Evolutionary conservation across 805 yeast genomes (phyloP).

Genomic region (Starmera dryadoides): DNA sequence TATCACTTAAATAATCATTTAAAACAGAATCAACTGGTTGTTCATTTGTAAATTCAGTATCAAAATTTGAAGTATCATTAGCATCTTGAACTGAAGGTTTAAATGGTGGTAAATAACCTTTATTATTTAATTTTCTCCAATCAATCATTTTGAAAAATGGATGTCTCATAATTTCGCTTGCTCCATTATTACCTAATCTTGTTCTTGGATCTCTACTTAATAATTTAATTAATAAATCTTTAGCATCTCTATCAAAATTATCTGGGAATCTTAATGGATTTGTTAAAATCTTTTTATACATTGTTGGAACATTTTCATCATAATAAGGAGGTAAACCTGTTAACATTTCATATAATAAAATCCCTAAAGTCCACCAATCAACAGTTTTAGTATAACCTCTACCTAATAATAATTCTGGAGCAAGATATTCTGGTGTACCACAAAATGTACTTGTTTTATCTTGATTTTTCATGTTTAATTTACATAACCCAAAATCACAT

Average conservation of each 20-base stretch:
- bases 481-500: constrained; percentile 96
- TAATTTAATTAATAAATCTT: constrained; percentile 66
- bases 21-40: constrained; percentile 94
- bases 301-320: constrained; percentile 85
- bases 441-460: constrained; percentile 91
- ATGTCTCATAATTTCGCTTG: constrained; percentile 77
- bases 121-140: constrained; percentile 76
- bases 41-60: constrained; percentile 85
- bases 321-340: constrained; percentile 97
- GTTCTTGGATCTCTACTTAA: constrained; percentile 79
- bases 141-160: constrained; percentile 84
- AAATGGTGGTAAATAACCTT: constrained; percentile 92
- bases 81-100: constrained; percentile 85
- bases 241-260: constrained; percentile 80
- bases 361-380: constrained; percentile 99
- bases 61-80: constrained; percentile 89
- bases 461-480: constrained; percentile 85
- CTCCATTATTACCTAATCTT: constrained; percentile 74
- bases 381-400: constrained; percentile 94
- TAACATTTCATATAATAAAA: constrained; percentile 88
- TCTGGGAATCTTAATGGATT: constrained; percentile 87
- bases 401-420: constrained; percentile 87
- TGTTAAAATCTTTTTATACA: constrained; percentile 90
- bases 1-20: constrained; percentile 83
- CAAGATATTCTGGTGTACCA: constrained; percentile 96